phyloP scores from a whole-genome alignment of 805 yeast genomes.

The Teunomyces lycoperdinae region DNA sequence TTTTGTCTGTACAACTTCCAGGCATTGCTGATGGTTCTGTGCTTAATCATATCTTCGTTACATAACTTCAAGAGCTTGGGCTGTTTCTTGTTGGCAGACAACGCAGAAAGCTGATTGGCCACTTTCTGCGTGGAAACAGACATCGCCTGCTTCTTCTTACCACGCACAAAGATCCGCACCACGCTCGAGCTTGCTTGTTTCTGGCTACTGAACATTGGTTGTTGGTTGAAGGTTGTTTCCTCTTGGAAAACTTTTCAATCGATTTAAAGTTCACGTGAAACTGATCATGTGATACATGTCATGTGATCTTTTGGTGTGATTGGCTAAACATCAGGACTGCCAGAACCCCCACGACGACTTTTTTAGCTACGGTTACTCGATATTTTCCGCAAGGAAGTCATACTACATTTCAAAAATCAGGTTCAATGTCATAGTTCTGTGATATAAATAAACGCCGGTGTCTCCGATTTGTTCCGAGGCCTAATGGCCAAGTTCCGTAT shows the following conservation, averaged over 20 bases:
- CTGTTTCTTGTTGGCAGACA: slow-evolving; percentile 84
- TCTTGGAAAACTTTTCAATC: background rate
- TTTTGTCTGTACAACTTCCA: slow-evolving; percentile 67
- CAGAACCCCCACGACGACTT: no score
- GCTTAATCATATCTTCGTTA: slow-evolving; percentile 81
- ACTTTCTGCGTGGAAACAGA: slow-evolving; percentile 41
- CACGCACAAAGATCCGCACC: slow-evolving; percentile 23
- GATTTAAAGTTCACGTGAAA: background rate
- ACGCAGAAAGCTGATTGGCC: slow-evolving; percentile 66
- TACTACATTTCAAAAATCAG: no score
- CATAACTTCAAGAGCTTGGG: slow-evolving; percentile 76
- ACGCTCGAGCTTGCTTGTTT: background rate
- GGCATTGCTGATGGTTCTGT: slow-evolving; percentile 75
- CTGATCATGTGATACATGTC: background rate
- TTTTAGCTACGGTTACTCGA: no score
- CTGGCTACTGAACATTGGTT: slow-evolving; percentile 1
- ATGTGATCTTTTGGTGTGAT: no score
- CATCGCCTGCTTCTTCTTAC: slow-evolving; percentile 28
- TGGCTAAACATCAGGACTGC: no score
- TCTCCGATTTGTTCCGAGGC: no score
- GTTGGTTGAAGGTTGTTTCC: background rate
- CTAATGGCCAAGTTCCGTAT: no score
- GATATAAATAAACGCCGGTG: no score
- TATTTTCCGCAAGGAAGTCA: no score
- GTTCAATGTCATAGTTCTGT: no score